Evolutionary conservation across 768 basidiomycete genomes (phyloP).

Genomic region (Termitomyces sp.): DNA sequence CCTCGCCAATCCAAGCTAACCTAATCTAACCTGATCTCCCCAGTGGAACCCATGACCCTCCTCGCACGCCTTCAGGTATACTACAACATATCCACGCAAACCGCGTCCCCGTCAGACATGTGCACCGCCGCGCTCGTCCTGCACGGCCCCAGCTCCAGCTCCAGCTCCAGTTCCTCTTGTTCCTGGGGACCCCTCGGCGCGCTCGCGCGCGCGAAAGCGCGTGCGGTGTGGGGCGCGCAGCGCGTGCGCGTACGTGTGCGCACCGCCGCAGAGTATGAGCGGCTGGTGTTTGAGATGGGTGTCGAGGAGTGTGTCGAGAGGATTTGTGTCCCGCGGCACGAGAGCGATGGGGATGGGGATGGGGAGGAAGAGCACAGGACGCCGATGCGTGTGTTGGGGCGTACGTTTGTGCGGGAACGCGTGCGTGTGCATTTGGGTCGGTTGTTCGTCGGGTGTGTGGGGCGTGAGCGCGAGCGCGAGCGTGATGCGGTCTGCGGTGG

Average conservation of each 20-base stretch:
- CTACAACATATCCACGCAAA: constrained; percentile 39
- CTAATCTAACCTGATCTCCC: too few relatives aligned
- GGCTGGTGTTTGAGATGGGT: constrained; percentile 43
- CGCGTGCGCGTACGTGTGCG: constrained; percentile 14
- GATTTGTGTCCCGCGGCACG: too few relatives aligned
- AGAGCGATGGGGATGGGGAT: constrained; percentile 3
- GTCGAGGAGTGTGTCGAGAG: constrained; percentile 46
- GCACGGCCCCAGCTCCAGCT: too few relatives aligned
- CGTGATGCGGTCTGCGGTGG: constrained; percentile 18
- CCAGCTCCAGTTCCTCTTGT: too few relatives aligned
- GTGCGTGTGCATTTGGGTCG: constrained; percentile 45
- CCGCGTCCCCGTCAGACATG: constrained; percentile 37
- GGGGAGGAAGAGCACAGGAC: constrained; percentile 17
- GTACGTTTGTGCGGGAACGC: constrained; percentile 42
- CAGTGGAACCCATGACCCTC: too few relatives aligned
- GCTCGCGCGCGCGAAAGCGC: constrained; percentile 35
- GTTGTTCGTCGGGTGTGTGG: constrained; percentile 48
- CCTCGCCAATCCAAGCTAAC: too few relatives aligned
- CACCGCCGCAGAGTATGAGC: constrained; percentile 46
- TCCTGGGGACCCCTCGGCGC: constrained; percentile 26
- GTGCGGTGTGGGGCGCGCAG: constrained; percentile 28
- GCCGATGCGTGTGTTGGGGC: constrained; percentile 48
- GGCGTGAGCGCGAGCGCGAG: constrained; percentile 23
- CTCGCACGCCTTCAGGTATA: constrained; percentile 49
- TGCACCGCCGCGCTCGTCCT: constrained; percentile 59